These are phyloP conservation scores for Iberis amara DNA, from an alignment of 441 rosid genomes.

Conservation along the genomic window DNA sequence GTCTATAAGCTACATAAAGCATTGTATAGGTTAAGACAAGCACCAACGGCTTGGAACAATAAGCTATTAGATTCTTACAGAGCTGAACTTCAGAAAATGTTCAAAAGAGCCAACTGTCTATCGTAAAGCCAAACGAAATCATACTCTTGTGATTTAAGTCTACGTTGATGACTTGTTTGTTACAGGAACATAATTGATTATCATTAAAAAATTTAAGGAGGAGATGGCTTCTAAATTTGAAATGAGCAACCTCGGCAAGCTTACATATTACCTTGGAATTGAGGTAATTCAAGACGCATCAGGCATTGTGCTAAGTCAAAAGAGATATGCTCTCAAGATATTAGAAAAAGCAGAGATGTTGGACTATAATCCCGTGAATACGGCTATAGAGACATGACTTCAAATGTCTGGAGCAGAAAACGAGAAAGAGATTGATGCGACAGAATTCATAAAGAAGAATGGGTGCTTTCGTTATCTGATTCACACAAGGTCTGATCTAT, in stretches of 20 bases:
- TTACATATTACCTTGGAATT: background rate
- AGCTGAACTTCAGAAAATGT: no score
- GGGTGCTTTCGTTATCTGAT: background rate
- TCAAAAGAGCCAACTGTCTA: no score
- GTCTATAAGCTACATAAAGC: no score
- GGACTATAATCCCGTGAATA: background rate
- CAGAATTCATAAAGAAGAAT: no score
- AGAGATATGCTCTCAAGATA: background rate
- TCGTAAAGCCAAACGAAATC: no score
- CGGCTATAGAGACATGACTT: background rate
- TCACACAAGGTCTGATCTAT: background rate
- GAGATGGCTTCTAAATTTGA: background rate
- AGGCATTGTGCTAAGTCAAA: background rate
- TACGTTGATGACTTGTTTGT: no score
- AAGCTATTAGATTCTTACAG: no score
- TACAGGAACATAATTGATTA: background rate
- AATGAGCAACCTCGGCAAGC: background rate
- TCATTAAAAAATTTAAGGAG: no score
- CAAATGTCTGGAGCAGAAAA: background rate
- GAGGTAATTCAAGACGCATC: background rate
- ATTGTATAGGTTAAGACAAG: no score
- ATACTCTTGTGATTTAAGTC: no score
- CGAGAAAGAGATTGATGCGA: no score
- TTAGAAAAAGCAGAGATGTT: background rate
- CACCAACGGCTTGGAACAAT: no score